A percentile compares a stretch with the other conserved stretches of the same genome.
Evolutionary conservation across 2,329 filamentous ascomycete genomes (phyloP).

Genomic region (Alternaria burnsii): DNA sequence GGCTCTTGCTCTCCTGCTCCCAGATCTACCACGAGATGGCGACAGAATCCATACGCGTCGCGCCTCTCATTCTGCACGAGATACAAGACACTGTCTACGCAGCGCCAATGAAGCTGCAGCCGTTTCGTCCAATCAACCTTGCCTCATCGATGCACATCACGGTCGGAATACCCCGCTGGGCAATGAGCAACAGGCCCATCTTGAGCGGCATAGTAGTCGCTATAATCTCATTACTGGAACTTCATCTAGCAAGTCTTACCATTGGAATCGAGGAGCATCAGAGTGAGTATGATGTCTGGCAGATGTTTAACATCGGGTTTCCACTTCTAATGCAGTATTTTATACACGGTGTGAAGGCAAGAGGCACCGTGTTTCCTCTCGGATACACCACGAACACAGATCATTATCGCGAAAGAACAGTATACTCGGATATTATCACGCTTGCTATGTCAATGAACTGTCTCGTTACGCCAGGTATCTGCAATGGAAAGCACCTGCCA

Average conservation of each 20-base stretch:
- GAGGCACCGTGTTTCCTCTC: not conserved
- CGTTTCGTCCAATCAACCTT: conserved; percentile 2
- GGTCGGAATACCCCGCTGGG: conserved; percentile 7
- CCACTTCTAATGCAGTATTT: not conserved
- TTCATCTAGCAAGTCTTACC: conserved; percentile 12
- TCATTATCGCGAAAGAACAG: conserved; percentile 4
- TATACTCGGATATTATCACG: conserved; percentile 4
- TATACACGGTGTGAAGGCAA: not conserved
- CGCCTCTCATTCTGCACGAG: not conserved
- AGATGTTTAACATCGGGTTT: not conserved
- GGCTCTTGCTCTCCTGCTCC: conserved; percentile 12
- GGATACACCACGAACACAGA: not conserved
- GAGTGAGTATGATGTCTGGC: not conserved
- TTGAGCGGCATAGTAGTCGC: not conserved
- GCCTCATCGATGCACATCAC: conserved; percentile 8
- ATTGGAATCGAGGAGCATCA: conserved; percentile 5
- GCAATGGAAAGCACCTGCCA: not conserved
- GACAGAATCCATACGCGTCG: conserved; percentile 1
- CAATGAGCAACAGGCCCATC: not conserved
- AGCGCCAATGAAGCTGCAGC: not conserved
- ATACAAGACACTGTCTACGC: not conserved
- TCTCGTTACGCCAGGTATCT: conserved; percentile 9
- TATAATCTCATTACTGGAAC: not conserved
- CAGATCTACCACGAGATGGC: conserved; percentile 10
- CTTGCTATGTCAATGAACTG: conserved; percentile 9